Evolutionary conservation across 257 asterid species (phyloP).

Genomic region (Euphrasia confusa): DNA sequence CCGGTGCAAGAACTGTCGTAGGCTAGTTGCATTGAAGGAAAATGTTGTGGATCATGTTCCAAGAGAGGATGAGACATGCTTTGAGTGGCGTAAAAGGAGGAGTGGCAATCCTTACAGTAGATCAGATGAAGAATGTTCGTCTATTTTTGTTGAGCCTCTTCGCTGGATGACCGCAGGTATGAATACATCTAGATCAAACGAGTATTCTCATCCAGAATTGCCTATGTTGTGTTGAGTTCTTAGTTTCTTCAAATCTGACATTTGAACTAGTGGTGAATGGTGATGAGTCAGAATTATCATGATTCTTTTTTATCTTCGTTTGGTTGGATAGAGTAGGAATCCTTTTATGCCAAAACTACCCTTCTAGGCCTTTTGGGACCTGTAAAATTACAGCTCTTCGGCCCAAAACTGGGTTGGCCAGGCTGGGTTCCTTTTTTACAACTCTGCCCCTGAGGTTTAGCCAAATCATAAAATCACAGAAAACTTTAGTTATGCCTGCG

Average conservation of each 20-base stretch:
- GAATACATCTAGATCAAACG: background rate
- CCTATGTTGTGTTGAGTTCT: background rate
- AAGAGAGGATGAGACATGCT: slow-evolving; percentile 87
- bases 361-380: no score
- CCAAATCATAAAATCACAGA: background rate
- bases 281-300: background rate
- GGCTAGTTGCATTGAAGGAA: slow-evolving; percentile 75
- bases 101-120: slow-evolving; percentile 58
- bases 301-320: background rate
- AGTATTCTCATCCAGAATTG: background rate
- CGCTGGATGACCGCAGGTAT: slow-evolving; percentile 93
- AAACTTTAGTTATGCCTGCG: background rate
- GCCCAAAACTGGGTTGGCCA: no score
- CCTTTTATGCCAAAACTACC: background rate
- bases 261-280: background rate
- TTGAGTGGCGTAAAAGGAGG: slow-evolving; percentile 72
- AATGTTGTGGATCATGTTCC: slow-evolving; percentile 83
- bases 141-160: slow-evolving; percentile 92
- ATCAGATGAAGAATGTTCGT: slow-evolving; percentile 56
- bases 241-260: background rate
- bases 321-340: background rate
- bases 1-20: slow-evolving; percentile 93
- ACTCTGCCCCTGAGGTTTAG: background rate
- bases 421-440: no score
- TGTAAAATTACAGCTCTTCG: no score